Conservation (phyloP, 495 filamentous ascomycete genomes). For the Aspergillus egyptiacus region DNA sequence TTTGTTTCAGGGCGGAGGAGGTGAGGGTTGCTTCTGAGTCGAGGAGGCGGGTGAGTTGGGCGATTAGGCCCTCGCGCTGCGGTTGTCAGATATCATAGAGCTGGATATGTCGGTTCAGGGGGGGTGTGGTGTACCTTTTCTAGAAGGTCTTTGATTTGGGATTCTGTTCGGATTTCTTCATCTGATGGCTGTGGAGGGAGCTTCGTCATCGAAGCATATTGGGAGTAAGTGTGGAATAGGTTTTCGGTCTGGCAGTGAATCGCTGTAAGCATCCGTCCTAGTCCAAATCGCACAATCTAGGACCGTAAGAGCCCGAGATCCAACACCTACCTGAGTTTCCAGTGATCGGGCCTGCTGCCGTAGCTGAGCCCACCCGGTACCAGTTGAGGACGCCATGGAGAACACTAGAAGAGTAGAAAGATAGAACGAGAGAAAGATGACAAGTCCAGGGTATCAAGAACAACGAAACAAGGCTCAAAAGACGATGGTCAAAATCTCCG, state of each 20-base stretch:
- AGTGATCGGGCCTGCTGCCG: conserved; percentile 86
- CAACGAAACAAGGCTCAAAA: background rate
- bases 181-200: conserved; percentile 77
- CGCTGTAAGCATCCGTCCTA: background rate
- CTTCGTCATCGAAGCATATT: conserved; percentile 77
- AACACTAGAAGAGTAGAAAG: background rate
- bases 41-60: conserved; percentile 80
- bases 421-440: conserved; percentile 1
- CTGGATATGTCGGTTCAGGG: too few species aligned
- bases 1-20: conserved; percentile 87
- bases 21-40: conserved; percentile 89
- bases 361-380: conserved; percentile 90
- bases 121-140: conserved; percentile 33
- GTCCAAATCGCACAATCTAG: too few species aligned
- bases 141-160: conserved; percentile 77
- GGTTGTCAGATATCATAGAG: too few species aligned
- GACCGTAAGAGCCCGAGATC: too few species aligned
- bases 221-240: conserved; percentile 91
- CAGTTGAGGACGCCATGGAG: conserved; percentile 65
- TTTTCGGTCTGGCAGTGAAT: conserved; percentile 68
- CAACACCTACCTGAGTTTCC: conserved; percentile 72
- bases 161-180: conserved; percentile 74
- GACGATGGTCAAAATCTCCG: background rate
- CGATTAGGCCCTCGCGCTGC: conserved; percentile 76
- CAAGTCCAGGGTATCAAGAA: background rate